Evolutionary conservation across 495 filamentous ascomycete species (phyloP), one percentile per base, ranked within the genome.

Genomic region (Paragyromitra xinjiangensis): DNA sequence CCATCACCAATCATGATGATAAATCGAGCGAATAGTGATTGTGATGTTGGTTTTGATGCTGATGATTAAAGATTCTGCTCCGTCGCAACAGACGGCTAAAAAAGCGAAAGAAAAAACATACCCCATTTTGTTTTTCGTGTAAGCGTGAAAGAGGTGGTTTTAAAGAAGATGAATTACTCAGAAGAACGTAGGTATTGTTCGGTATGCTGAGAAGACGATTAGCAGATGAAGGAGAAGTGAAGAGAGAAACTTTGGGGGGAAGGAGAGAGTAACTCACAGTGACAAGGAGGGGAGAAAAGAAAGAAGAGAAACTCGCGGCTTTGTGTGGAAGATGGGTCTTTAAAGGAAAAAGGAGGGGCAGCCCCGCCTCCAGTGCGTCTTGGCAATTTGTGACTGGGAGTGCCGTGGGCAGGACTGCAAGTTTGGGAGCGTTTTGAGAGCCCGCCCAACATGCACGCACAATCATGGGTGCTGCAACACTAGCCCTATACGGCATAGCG

Each of bases 161-260:
- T 75, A 63, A 39, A 73, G 40, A 59, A 42, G 58, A 50, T 78
- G 66, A 81, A 81, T 77, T 81, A 81, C 79, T 81, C 79, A 81
- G 79, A 81, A 81, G 79, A 81, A 81, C 79, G 79, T 81, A 81
- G 74, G 53, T 80, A 74, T 79, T 81, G 79, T 81, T 81, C 80
- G 80, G 80, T 81, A 81, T 81, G 79, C 80, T 81, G 34, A 45
- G 42, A 37, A 44, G 58, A 42, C 37, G 42, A 66, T 73, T 26
- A 75, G 77, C 69, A 67, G 34, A 34, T 66, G 55, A 64, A 34
- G 58, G 5, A 12, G 22, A 58, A 48, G 11, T 11, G 39, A 34
- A 50, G 34, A 48, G 37, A 51, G 14, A 29, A 67, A 78, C 70
- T 19, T 78, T 73, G 48, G 55, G 67, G 67, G 61, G 63, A 56